Percentiles rank a stretch among this genome's conserved stretches.
Evolutionary conservation across 73 alveolate species (phyloP).

Genomic region (Tetrahymena borealis): DNA sequence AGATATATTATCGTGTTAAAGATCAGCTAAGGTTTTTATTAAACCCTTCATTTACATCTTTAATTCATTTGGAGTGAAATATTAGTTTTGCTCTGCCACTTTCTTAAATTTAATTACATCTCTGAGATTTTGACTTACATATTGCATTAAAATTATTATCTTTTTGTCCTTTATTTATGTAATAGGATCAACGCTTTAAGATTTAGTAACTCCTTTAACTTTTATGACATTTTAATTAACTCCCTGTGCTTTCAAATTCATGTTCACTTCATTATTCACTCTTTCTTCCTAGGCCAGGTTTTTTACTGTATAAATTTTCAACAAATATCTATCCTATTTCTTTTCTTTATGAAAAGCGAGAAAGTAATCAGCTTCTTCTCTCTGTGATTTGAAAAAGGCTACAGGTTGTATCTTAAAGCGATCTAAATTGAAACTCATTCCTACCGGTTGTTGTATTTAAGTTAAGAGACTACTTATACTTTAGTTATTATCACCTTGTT

Average conservation of each 20-base stretch:
- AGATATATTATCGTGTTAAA: background rate
- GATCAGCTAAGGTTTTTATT: background rate
- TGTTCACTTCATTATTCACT: background rate
- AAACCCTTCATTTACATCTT: background rate
- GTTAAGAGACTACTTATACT: no score
- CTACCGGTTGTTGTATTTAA: no score
- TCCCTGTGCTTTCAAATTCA: background rate
- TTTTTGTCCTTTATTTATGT: background rate
- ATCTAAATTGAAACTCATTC: background rate
- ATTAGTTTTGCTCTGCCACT: background rate
- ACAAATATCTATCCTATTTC: background rate
- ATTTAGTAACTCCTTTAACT: background rate
- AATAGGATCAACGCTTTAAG: background rate
- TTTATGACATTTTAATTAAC: background rate
- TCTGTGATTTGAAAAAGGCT: background rate
- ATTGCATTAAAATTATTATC: background rate
- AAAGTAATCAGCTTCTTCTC: background rate
- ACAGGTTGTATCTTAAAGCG: background rate
- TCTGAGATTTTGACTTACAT: background rate
- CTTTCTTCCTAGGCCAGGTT: background rate
- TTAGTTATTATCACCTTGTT: no score
- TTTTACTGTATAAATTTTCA: background rate
- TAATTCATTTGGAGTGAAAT: background rate
- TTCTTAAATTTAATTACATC: background rate
- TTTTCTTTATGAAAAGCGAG: background rate